A percentile compares a stretch with the other conserved stretches of the same genome.
Evolutionary conservation across 2,329 filamentous ascomycete genomes (phyloP).

Genomic region (Dactylellina parvicollis): DNA sequence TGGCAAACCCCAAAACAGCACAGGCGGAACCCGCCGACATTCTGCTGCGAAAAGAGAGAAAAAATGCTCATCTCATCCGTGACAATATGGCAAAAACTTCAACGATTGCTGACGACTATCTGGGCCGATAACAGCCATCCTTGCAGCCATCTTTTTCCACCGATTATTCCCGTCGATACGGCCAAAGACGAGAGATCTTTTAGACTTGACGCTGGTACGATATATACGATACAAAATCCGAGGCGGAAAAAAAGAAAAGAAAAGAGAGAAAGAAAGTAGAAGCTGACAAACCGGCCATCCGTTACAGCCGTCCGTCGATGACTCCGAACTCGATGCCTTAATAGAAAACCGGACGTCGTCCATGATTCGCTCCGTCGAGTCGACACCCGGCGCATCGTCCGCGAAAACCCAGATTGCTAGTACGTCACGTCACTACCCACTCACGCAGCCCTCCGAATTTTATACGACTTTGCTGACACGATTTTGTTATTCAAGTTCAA

Average conservation of each 20-base stretch:
- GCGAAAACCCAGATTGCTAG: slow-evolving; percentile 56
- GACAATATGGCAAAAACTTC: slow-evolving; percentile 15
- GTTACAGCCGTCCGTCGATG: slow-evolving; percentile 77
- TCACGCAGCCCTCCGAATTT: neutral
- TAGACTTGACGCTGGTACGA: slow-evolving; percentile 78
- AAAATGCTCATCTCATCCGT: slow-evolving; percentile 29
- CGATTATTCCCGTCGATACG: slow-evolving; percentile 90
- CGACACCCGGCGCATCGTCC: slow-evolving; percentile 53
- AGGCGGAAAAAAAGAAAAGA: slow-evolving; percentile 1
- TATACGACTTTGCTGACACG: no score
- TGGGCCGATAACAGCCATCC: slow-evolving; percentile 71
- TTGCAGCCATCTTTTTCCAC: slow-evolving; percentile 99
- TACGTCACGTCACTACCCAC: slow-evolving; percentile 56
- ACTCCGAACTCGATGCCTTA: slow-evolving; percentile 89
- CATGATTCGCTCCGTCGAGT: slow-evolving; percentile 70
- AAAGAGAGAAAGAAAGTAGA: neutral
- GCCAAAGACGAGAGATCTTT: slow-evolving; percentile 84
- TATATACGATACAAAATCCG: neutral
- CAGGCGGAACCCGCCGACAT: slow-evolving; percentile 33
- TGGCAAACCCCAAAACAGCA: slow-evolving; percentile 7
- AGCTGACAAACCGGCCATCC: neutral
- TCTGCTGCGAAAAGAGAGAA: neutral
- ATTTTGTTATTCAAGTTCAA: slow-evolving; percentile 68
- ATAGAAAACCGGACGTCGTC: slow-evolving; percentile 87
- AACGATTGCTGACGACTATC: slow-evolving; percentile 37